Base-by-base conservation (phyloP, 163 green algal genomes). In the Scenedesmus sp. region DNA sequence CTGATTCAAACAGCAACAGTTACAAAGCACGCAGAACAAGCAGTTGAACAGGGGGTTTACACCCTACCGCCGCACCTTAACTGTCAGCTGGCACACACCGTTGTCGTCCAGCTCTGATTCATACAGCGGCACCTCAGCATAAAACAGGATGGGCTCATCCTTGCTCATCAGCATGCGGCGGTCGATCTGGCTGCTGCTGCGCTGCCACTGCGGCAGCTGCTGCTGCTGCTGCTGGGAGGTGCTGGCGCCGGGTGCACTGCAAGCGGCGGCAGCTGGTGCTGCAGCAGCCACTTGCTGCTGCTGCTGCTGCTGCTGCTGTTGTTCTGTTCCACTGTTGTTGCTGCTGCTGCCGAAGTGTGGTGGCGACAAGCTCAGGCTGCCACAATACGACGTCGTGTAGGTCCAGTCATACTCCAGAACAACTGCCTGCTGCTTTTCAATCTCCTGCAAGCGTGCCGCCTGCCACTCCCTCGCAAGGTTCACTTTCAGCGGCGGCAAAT, bases 61-160 rank as follows among this genome's bases (percentile, higher is more conserved):
- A 46, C 34, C 34, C 84, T 62, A n/a, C 84, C 93, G 77, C 86
- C 73, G 23, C 52, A 91, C 87, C 90, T 95, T 95, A 67, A 92
- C 92, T 0, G 79, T 93, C 66, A 95, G 64, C 46, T 96, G 90
- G 18, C 94, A 96, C 2, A 96, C 92, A 59, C 98, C 98, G 88
- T 98, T 98, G 95, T 99, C 98, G 89, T 99, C 98, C 89, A 99
- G 96, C 94, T 99, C 98, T 18, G 94, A 97, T 91, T 99, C 98
- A 86, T 99, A 99, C 86, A 99, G 95, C 10, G 95, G 93, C 20
- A 97, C 92, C 84, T 99, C 97, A 70, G 98, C 97, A 88, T 96
- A 99, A 77, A 99, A 99, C 16, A 99, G 95, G 86, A 99, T 99
- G 26, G 98, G 98, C 85, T 93, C 90, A 88, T 99, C 98, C 2